Evolutionary conservation across 441 rosid species (phyloP).

Genomic region (Aleurites moluccanus): DNA sequence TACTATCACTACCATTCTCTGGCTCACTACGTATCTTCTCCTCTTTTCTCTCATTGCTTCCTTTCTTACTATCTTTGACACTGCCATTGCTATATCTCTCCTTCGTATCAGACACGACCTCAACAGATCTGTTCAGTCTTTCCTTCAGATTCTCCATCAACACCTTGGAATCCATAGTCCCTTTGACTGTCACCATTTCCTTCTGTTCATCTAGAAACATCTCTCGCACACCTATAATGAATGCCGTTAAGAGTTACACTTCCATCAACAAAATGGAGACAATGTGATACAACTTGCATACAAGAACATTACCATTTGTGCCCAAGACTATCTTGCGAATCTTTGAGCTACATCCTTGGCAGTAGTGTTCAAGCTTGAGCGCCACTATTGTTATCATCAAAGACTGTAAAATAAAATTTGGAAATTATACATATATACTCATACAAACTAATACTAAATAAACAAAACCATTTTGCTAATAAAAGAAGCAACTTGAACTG

Average conservation of each 20-base stretch:
- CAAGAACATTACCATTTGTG: conserved; percentile 40
- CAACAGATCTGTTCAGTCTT: conserved; percentile 55
- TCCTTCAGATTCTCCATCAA: conserved; percentile 41
- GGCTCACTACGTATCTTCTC: conserved; percentile 3
- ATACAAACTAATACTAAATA: neutral
- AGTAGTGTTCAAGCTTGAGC: conserved; percentile 58
- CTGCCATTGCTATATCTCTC: conserved; percentile 42
- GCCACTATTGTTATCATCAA: conserved; percentile 57
- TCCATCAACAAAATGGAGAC: neutral
- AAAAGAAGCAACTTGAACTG: too few species aligned
- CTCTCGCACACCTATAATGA: conserved; percentile 50
- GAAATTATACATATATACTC: neutral
- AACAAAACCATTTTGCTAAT: neutral
- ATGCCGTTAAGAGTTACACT: neutral
- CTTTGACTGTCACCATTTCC: conserved; percentile 66
- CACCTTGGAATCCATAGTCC: conserved; percentile 65
- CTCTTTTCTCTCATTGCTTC: neutral
- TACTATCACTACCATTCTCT: neutral
- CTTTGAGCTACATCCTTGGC: conserved; percentile 62
- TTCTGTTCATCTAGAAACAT: conserved; percentile 45
- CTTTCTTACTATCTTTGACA: conserved; percentile 2
- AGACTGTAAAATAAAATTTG: conserved; percentile 28
- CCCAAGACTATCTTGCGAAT: conserved; percentile 43
- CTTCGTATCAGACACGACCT: conserved; percentile 64
- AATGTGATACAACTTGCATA: neutral